Conservation (phyloP, 345 rosid species). For the Arabidopsis arenosa region DNA sequence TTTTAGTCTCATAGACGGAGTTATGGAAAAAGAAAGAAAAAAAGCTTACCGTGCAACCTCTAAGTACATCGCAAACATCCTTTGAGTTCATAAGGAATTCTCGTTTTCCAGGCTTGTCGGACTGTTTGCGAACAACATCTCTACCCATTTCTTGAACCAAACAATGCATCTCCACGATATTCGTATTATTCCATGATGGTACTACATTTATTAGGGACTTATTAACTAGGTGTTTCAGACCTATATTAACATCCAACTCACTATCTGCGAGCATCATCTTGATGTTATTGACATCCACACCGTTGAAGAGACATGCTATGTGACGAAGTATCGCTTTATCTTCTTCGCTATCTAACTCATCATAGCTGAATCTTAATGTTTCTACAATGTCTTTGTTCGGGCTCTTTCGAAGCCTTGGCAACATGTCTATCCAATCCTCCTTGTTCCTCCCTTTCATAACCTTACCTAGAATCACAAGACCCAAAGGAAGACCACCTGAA, state of each 20-base stretch:
- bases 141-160: conserved; percentile 46
- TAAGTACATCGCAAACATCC: conserved; percentile 38
- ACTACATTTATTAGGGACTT: conserved; percentile 38
- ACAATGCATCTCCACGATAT: conserved; percentile 43
- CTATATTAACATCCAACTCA: conserved; percentile 15
- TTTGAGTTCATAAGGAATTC: conserved; percentile 39
- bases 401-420: conserved; percentile 16
- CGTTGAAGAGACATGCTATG: conserved; percentile 46
- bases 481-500: conserved; percentile 44
- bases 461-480: conserved; percentile 44
- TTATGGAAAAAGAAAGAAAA: neutral
- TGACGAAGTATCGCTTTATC: conserved; percentile 43
- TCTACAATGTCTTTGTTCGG: conserved; percentile 9
- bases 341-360: conserved; percentile 20
- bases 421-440: conserved; percentile 30
- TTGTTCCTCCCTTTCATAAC: neutral
- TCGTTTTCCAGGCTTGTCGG: conserved; percentile 30
- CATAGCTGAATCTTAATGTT: conserved; percentile 39
- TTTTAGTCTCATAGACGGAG: too few relatives aligned
- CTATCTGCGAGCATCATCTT: conserved; percentile 21
- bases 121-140: conserved; percentile 32
- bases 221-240: conserved; percentile 15
- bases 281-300: neutral
- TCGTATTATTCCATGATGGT: neutral
- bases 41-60: neutral